Base-by-base conservation (phyloP, 257 asterid species). In the Primulina tabacum region DNA sequence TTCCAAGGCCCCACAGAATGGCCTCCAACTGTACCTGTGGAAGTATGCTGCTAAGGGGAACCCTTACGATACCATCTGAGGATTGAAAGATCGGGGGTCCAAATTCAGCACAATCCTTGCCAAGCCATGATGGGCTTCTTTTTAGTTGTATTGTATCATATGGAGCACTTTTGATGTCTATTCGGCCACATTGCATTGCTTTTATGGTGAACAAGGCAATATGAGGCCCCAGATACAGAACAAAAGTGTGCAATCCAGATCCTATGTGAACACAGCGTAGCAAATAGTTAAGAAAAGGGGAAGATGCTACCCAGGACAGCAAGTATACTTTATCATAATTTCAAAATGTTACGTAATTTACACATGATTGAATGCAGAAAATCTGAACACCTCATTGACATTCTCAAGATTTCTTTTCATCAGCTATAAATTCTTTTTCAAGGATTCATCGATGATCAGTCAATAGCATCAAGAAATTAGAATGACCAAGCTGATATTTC, bases 21-120 rank as follows among this genome's bases (percentile, higher is more conserved):
- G 97, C 97, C 79, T 92, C 98, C 35, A 92, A 80, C 82, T 92
- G 98, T 77, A 92, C 88, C 76, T 92, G 96, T 17, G 95, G 96
- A 76, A 92, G 80, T 72, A 92, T 85, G 81, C 91, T 90, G 59
- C 92, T 80, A 57, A 92, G 88, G 12, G 98, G 95, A 60, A 92
- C 85, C 55, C 83, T 78, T 21, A 84, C 34, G 62, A 85, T 86
- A 61, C 90, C 92, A 12, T 71, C 68, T 58, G 89, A 81, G 52
- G 92, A 68, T 26, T 82, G 77, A 84, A 85, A 92, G 65, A 83
- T 0, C 9, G 98, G 90, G 60, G 89, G 92, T 29, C 97, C 96
- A 57, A 88, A 87, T 71, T 87, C 91, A 33, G 85, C 73, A 73
- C 98, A 92, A 70, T 88, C 92, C 76, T 88, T 92, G 71, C 85